Base-by-base conservation (phyloP, 768 basidiomycete genomes). In the Podaxis pistillaris region DNA sequence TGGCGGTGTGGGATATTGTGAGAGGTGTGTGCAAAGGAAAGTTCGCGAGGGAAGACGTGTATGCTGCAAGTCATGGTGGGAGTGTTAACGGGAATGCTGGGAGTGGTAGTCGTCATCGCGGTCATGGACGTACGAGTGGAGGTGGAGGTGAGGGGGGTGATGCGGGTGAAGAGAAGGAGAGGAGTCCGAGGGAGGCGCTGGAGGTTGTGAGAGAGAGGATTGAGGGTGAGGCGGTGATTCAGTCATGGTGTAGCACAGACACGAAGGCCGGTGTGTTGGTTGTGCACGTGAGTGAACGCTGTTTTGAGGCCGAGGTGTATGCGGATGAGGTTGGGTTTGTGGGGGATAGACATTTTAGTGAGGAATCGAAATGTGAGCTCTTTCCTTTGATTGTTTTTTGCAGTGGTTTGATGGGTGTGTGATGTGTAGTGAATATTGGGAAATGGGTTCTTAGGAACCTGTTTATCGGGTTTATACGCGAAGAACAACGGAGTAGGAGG, bases 231-330 rank as follows among this genome's bases (percentile, higher is more conserved):
- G 93, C 91, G 0, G 88, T 92, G 30, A 86, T 93, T 8, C 78
- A 86, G 26, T 77, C 87, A 12, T 99, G 96, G 96, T 90, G 91
- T 41, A 83, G 82, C 15, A 89, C 92, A 28, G 96, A 98, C 73
- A 96, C 95, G 4, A 90, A 92, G 73, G 88, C 89, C 7, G 96
- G 96, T 6, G 84, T 93, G 24, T 78, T 99, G 63, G 89, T 91
- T 1, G 85, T 98, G 3, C 93, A 97, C 74, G 67, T 99, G 50
- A 91, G 85, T 51, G 94, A 97, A 67, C 81, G 86, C 52, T 93
- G 89, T 63, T 98, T 98, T 71, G 96, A 98, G 60, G 91, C 93
- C 5, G 97, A 99, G 75, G 87, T 96, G 1, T 98, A 96, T 71
- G 91, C 92, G 12, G 96, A 98, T 70, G 95, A 98, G 71, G 85